A percentile compares a stretch with the other conserved stretches of the same genome.
Evolutionary conservation across 331 rosid species (phyloP).

Genomic region (Spiraea crenata): DNA sequence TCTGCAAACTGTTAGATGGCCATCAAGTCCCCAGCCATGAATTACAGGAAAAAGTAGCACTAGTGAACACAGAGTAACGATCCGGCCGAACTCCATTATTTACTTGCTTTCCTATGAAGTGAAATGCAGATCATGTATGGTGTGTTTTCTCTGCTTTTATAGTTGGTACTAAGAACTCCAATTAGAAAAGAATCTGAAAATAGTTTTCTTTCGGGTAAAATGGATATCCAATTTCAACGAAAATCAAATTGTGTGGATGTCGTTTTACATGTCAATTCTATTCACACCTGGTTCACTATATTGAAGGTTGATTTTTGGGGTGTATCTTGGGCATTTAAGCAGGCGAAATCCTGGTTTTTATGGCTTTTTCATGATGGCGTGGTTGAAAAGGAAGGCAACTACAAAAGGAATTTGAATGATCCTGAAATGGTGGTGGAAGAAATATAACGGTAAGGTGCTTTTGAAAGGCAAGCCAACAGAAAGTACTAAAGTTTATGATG

Average conservation of each 20-base stretch:
- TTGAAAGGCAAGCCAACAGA: background rate
- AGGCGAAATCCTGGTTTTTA: background rate
- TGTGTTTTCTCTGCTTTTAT: constrained; percentile 13
- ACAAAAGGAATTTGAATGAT: background rate
- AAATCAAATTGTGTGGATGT: background rate
- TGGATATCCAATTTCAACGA: background rate
- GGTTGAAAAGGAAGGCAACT: constrained; percentile 23
- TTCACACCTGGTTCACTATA: too few species aligned
- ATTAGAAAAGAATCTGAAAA: background rate
- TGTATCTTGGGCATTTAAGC: constrained; percentile 13
- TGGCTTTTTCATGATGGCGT: background rate
- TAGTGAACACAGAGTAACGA: constrained; percentile 21
- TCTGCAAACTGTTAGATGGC: constrained; percentile 61
- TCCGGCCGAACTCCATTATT: constrained; percentile 35
- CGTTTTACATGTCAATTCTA: background rate
- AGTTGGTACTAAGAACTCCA: background rate
- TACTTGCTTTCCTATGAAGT: background rate
- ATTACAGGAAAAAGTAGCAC: constrained; percentile 44
- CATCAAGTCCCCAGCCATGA: constrained; percentile 74
- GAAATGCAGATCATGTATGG: background rate
- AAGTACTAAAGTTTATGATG: background rate
- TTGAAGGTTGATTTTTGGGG: background rate
- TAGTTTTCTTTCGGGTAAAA: background rate
- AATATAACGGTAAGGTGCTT: background rate
- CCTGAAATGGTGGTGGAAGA: background rate